Evolutionary conservation across 306 rosid genomes (phyloP), one percentile per base, ranked within the genome.

Genomic region (Oxytropis ochrocephala): DNA sequence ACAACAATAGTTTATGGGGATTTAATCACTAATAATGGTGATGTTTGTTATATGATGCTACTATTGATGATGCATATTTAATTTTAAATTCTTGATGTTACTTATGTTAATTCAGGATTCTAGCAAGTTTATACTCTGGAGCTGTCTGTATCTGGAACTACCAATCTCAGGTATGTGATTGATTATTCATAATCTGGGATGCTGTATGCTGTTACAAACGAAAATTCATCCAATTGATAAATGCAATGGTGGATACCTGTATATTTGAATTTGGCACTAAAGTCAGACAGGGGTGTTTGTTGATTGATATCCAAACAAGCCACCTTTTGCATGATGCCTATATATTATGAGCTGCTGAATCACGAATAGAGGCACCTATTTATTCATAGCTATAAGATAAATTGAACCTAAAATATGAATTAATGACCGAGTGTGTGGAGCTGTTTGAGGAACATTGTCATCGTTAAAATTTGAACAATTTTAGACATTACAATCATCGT

Each of bases 91-190:
- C 41, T 29, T 76, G 52, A 63, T 75, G 57, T 70, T 44, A 36
- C 21, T 11, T 44, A 72, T 81, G 74, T 41, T 62, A 49, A 73
- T 71, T 78, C 82, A 94, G 99, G 99, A 87, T 94, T 81, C 79
- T 91, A 72, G 96, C 95, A 11, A 88, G 99, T 84, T 89, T 94
- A 71, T 94, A 94, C 77, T 89, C 99, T 2, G 99, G 99, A 80
- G 88, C 97, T 41, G 96, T 94, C 41, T 88, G 95, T 73, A 94
- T 94, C 77, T 94, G 97, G 97, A 91, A 94, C 83, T 91, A 88
- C 86, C 99, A 94, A 78, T 88, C 99, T 55, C 96, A 91, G 99
- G 97, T 91, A 81, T 72, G 83, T 17, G 35, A 62, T 56, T 61
- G 33, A 5, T 18, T 19, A 43, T 54, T 70, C 66, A 18, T 30